These are phyloP conservation scores for Coemansia sp. DNA, from an alignment of 192 early-diverging fungal species.

Conservation along the genomic window DNA sequence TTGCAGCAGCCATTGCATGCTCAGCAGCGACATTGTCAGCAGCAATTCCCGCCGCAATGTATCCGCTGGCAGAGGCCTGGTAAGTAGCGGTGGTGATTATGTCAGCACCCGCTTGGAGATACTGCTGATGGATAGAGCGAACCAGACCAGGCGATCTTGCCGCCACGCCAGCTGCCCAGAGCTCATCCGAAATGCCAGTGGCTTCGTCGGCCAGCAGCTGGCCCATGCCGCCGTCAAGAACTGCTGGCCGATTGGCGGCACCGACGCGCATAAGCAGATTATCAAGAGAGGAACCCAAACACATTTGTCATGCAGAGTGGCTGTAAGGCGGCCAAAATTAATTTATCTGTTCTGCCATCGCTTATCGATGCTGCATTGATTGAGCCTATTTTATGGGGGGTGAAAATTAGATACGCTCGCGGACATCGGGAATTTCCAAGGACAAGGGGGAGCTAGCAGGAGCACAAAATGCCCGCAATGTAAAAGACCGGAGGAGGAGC, in stretches of 20 bases:
- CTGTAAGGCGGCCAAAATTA: too few relatives aligned
- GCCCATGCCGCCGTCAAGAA: conserved; percentile 35
- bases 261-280: background rate
- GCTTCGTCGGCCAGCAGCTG: conserved; percentile 29
- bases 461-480: conserved; percentile 1
- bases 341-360: too few relatives aligned
- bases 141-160: conserved; percentile 15
- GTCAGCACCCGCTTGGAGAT: conserved; percentile 57
- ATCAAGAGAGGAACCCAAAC: background rate
- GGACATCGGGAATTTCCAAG: conserved; percentile 4
- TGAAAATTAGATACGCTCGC: background rate
- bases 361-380: too few relatives aligned
- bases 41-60: conserved; percentile 38
- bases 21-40: conserved; percentile 22
- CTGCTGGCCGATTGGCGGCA: background rate
- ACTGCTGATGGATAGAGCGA: conserved; percentile 41
- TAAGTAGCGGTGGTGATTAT: conserved; percentile 57
- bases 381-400: background rate
- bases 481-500: background rate
- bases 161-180: conserved; percentile 30
- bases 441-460: conserved; percentile 5
- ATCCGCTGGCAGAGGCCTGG: conserved; percentile 55
- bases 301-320: background rate
- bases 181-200: conserved; percentile 17
- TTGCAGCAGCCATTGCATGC: conserved; percentile 36